Conservation (phyloP, 2,329 filamentous ascomycete genomes). For the Curvularia sp. region DNA sequence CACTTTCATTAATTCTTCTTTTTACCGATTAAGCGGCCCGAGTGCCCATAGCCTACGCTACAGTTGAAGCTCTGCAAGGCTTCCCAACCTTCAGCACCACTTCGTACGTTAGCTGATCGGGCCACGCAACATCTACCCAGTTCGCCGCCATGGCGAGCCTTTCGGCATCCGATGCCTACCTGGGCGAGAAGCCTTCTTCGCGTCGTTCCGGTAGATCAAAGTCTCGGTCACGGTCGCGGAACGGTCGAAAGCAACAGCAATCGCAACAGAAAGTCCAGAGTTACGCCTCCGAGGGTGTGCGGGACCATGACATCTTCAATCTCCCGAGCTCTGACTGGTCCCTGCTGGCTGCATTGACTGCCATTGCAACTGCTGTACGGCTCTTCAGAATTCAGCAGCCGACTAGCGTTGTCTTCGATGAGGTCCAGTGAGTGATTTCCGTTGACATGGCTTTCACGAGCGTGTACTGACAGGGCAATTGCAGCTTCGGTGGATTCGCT, state of each 20-base stretch:
- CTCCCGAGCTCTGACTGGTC: conserved; percentile 86
- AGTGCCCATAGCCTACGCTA: conserved; percentile 7
- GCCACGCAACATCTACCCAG: conserved; percentile 26
- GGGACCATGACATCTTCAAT: conserved; percentile 90
- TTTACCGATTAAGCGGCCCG: conserved; percentile 10
- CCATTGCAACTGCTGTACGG: conserved; percentile 79
- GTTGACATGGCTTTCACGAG: neutral
- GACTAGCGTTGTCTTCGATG: conserved; percentile 95
- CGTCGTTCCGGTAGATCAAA: conserved; percentile 47
- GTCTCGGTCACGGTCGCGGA: conserved; percentile 42
- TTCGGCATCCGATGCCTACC: conserved; percentile 38
- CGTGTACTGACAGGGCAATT: conserved; percentile 29
- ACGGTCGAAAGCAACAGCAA: conserved; percentile 45
- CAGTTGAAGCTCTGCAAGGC: conserved; percentile 19
- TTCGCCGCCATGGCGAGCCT: conserved; percentile 49
- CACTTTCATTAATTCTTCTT: conserved; percentile 46
- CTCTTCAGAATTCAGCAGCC: conserved; percentile 97
- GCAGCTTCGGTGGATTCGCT: conserved; percentile 94
- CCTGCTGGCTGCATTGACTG: conserved; percentile 73
- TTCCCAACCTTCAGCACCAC: conserved; percentile 17
- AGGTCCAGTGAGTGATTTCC: conserved; percentile 84
- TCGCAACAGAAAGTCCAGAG: conserved; percentile 52
- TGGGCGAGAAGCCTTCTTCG: conserved; percentile 43
- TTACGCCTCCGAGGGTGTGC: conserved; percentile 80
- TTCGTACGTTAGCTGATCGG: conserved; percentile 32